A percentile compares a stretch with the other conserved stretches of the same genome.
Conservation (phyloP, 495 filamentous ascomycete species). For the Talaromyces liani region DNA sequence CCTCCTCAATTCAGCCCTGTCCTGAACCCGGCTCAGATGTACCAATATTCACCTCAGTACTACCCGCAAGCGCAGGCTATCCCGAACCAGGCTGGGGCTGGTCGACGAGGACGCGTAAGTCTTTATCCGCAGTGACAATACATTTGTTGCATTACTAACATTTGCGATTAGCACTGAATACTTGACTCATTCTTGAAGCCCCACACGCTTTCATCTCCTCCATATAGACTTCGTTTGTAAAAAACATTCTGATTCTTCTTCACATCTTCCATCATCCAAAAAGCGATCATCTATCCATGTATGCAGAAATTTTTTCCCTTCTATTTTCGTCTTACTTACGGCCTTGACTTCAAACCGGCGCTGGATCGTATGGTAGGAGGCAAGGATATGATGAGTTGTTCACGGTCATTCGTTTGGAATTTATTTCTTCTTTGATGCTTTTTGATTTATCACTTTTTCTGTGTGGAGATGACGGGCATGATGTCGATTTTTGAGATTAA, state of each 20-base stretch:
- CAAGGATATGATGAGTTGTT: conserved; percentile 13
- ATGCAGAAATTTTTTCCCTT: conserved; percentile 8
- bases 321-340: conserved; percentile 15
- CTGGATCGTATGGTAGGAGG: conserved; percentile 38
- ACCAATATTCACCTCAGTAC: conserved; percentile 46
- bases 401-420: conserved; percentile 7
- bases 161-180: conserved; percentile 15
- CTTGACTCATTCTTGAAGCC: conserved; percentile 7
- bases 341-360: conserved; percentile 30
- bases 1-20: conserved; percentile 42
- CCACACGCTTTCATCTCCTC: conserved; percentile 27
- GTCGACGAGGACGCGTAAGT: conserved; percentile 45
- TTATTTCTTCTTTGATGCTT: neutral
- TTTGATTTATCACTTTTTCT: neutral
- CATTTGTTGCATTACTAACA: conserved; percentile 15
- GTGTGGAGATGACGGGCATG: neutral
- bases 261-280: conserved; percentile 10
- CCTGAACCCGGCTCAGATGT: conserved; percentile 41
- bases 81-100: conserved; percentile 37
- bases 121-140: neutral
- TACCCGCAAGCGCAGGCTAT: conserved; percentile 38
- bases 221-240: conserved; percentile 34
- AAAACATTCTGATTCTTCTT: conserved; percentile 19
- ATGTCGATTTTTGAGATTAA: neutral
- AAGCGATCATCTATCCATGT: conserved; percentile 5